Percentiles rank a stretch among this genome's conserved stretches.
phyloP scores from a whole-genome alignment of 2,329 filamentous ascomycete genomes.

The Diaporthe ampelina region DNA sequence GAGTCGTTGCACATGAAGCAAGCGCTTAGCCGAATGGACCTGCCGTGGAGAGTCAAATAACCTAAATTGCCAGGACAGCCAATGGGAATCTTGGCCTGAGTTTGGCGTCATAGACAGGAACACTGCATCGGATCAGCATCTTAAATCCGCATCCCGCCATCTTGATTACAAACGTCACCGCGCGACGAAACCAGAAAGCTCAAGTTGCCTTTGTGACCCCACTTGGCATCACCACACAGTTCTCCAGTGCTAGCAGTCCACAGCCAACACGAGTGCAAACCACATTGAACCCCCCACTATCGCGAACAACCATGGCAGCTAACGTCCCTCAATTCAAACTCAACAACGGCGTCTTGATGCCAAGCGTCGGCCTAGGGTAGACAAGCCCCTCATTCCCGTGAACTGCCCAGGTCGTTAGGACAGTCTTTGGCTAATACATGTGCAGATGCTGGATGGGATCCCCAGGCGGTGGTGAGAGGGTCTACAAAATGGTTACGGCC shows the following conservation, averaged over 20 bases:
- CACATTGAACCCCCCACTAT: not conserved
- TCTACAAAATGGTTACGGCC: constrained; percentile 44
- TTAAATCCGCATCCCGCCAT: constrained; percentile 7
- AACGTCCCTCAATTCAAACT: constrained; percentile 37
- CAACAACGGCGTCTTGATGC: constrained; percentile 38
- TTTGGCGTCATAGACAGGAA: constrained; percentile 27
- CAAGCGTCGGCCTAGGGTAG: constrained; percentile 39
- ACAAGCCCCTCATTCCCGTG: not conserved
- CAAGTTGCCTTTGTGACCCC: not conserved
- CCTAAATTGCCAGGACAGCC: not conserved
- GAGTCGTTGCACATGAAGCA: not conserved
- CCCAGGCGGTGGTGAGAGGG: constrained; percentile 27
- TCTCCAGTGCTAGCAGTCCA: not conserved
- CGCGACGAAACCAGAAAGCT: not conserved
- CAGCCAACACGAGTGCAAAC: not conserved
- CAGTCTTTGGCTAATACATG: not conserved
- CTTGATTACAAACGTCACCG: not conserved
- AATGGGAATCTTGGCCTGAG: not conserved
- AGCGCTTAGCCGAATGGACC: not conserved
- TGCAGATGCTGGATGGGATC: constrained; percentile 39
- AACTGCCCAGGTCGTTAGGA: not conserved
- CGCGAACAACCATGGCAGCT: constrained; percentile 26
- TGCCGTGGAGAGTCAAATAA: not conserved
- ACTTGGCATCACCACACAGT: not conserved
- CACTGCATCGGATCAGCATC: not conserved